These are phyloP conservation scores for Selaginella tamariscina DNA, from an alignment of 75 land plant genomes.

Conservation along the genomic window DNA sequence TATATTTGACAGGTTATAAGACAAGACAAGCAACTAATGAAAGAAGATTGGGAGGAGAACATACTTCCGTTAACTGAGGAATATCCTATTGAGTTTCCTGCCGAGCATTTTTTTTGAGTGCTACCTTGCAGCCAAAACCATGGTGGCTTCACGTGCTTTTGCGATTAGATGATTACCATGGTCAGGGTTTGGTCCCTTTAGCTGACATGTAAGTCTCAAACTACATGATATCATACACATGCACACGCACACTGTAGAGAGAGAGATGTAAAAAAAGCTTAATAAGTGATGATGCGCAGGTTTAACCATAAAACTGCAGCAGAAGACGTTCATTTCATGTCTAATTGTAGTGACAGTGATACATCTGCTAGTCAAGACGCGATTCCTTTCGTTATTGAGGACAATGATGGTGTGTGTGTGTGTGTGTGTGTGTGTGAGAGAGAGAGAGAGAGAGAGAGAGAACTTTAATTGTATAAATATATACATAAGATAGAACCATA, in stretches of 20 bases:
- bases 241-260: too few relatives aligned
- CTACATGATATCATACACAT: too few relatives aligned
- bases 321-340: conserved; percentile 78
- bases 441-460: too few relatives aligned
- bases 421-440: too few relatives aligned
- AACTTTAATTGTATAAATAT: too few relatives aligned
- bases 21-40: conserved; percentile 56
- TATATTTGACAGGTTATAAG: conserved; percentile 53
- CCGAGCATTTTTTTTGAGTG: conserved; percentile 45
- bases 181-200: conserved; percentile 92
- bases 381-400: neutral
- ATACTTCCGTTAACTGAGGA: conserved; percentile 43
- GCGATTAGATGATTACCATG: conserved; percentile 74
- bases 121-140: conserved; percentile 74
- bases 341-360: conserved; percentile 21
- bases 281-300: conserved; percentile 33
- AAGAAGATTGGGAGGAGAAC: conserved; percentile 78
- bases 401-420: too few relatives aligned
- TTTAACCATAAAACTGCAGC: conserved; percentile 93
- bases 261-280: neutral
- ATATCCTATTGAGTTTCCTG: conserved; percentile 25
- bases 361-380: conserved; percentile 16
- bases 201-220: conserved; percentile 82
- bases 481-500: too few relatives aligned
- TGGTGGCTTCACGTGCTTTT: conserved; percentile 75